Evolutionary conservation across 1,284 basidiomycete genomes (phyloP), one percentile per base, ranked within the genome.

Genomic region (Ceratobasidium sp.): DNA sequence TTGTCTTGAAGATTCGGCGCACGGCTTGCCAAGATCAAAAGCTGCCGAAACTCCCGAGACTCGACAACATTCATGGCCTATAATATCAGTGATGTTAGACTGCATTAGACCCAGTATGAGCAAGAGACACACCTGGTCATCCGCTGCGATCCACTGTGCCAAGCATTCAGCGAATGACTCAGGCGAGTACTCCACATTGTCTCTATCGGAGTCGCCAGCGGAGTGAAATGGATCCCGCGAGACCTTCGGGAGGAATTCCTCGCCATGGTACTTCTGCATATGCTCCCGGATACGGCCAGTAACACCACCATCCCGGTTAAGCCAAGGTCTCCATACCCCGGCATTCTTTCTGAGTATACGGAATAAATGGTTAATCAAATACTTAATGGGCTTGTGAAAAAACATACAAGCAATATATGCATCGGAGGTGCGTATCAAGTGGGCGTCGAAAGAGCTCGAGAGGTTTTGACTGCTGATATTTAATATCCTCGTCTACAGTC

Each of bases 41-140:
- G 46, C 23, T 38, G 44, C 4, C 47, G 61, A 23, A 63, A 63
- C 47, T 63, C 61, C 8, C 14, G 14, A 2, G 61, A 63, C 47
- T 63, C 61, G 3, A 63, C 61, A 35, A 63, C 61, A 35, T 63
- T 63, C 61, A 63, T 63, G 14, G 61, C 61, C 61, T 46, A 23
- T 21, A 23, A 28, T 13, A 47, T 47, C 23, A 62, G n/a, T n/a
- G 18, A 8, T n/a, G 35, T 32, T 32, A 9, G 35, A n/a, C 28
- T 8, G 30, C 14, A 1, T 28, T 16, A n/a, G 21, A 14, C 1
- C 23, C 23, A 4, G 41, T 18, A 23, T 16, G 13, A 18, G 16
- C 30, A 54, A 49, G 9, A 30, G 7, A 46, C 30, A 35, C 35
- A 50, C 61, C 47, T 63, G 61, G 21, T 63, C 61, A 21, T 63